Evolutionary conservation across 306 rosid genomes (phyloP), one percentile per base, ranked within the genome.

Genomic region (Dicorynia guianensis): DNA sequence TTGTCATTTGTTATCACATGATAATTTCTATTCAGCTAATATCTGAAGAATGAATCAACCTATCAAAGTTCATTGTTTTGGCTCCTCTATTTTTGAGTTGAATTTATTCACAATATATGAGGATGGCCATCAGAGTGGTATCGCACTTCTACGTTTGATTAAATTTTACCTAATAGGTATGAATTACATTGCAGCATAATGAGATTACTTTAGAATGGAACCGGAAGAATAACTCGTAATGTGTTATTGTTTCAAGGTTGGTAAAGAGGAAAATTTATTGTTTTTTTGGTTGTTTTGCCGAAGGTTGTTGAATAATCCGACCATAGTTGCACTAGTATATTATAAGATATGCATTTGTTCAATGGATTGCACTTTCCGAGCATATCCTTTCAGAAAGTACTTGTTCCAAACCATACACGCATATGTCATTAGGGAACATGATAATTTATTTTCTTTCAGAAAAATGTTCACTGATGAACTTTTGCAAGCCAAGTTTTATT

Each of bases 401-500:
- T 25, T 38, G 36, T 38, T 55, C 46, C 40, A 70, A 69, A 34
- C 56, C 40, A 36, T 50, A 18, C 30, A 42, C 42, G 11, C 25
- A 47, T 25, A 25, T 15, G 4, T 49, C 39, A 55, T 43, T 30
- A 10, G 59, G 63, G 52, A 55, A 72, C 43, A 63, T 57, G 49
- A 69, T 54, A 40, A 35, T 40, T 68, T 65, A 55, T 73, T n/a
- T n/a, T 20, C 72, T 72, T 62, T 35, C 33, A 25, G 46, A 40
- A 82, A 20, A 48, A 35, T 35, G 42, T 67, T 66, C 15, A 11
- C 60, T 42, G 66, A 25, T 62, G 46, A 39, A 60, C 34, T 74
- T 39, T 15, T 15, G 53, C 55, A 12, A 44, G 11, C 55, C 1
- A 9, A 12, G 35, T 9, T 49, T 34, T 4, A 3, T 30, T 57